Evolutionary conservation across 2,329 filamentous ascomycete species (phyloP).

Genomic region (Cephalotrichum gorgonifer): DNA sequence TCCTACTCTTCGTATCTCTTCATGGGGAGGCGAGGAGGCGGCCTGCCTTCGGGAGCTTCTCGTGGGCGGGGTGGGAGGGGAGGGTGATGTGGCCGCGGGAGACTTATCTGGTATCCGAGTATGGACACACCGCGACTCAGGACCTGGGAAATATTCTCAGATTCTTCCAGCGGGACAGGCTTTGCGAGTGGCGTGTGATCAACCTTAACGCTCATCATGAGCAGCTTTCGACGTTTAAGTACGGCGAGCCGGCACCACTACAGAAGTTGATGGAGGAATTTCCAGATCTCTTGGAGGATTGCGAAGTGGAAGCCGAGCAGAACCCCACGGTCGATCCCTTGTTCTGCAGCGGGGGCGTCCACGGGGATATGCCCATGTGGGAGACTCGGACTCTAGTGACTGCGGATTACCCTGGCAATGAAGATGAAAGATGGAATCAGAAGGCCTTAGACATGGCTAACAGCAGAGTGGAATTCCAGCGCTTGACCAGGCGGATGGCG

Average conservation of each 20-base stretch:
- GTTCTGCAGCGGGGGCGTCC: too few species aligned
- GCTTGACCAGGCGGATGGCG: too few species aligned
- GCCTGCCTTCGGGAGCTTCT: slow-evolving; percentile 9
- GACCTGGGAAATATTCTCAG: not conserved
- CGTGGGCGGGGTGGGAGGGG: slow-evolving; percentile 9
- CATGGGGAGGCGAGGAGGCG: slow-evolving; percentile 3
- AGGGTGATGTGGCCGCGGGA: not conserved
- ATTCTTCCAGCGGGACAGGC: not conserved
- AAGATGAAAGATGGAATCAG: too few species aligned
- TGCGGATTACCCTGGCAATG: too few species aligned
- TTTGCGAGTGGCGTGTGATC: not conserved
- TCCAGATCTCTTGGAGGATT: too few species aligned
- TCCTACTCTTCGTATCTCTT: not conserved
- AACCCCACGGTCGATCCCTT: too few species aligned
- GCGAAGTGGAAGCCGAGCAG: too few species aligned
- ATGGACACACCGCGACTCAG: not conserved
- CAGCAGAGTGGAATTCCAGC: too few species aligned
- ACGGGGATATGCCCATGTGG: too few species aligned
- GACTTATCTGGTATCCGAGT: not conserved
- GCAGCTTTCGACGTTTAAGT: not conserved
- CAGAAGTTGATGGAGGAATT: too few species aligned
- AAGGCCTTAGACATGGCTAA: too few species aligned
- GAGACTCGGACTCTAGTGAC: too few species aligned
- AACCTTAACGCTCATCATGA: not conserved
- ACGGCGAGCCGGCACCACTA: not conserved